Conservation (phyloP, 2,329 filamentous ascomycete species). For the Pseudogymnoascus sp. region DNA sequence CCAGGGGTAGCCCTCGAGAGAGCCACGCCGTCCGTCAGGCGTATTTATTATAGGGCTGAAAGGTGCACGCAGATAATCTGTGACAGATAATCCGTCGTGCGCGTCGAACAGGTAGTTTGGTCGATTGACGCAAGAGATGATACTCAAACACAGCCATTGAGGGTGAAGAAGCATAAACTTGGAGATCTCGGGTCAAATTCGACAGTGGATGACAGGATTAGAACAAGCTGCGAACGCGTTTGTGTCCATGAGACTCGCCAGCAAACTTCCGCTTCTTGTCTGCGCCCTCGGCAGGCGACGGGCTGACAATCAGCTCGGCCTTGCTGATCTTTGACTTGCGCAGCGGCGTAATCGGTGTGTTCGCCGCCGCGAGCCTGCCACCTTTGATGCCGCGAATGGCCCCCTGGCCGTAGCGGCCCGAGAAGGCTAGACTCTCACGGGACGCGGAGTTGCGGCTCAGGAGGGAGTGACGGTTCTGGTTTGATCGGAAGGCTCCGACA, state of each 20-base stretch:
- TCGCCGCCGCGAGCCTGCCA: constrained; percentile 58
- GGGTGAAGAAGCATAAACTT: not conserved
- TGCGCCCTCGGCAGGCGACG: constrained; percentile 17
- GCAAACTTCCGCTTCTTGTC: constrained; percentile 25
- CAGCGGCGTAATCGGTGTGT: constrained; percentile 60
- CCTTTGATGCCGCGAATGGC: constrained; percentile 57
- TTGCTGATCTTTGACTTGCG: constrained; percentile 36
- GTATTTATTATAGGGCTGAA: constrained; percentile 19
- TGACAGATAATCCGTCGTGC: constrained; percentile 8
- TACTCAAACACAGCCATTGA: not conserved
- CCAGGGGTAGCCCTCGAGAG: constrained; percentile 19
- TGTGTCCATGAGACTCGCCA: constrained; percentile 21
- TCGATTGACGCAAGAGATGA: constrained; percentile 2
- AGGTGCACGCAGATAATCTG: not conserved
- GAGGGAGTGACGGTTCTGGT: constrained; percentile 45
- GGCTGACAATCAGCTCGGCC: constrained; percentile 17
- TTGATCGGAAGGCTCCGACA: constrained; percentile 71
- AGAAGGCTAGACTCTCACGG: constrained; percentile 55
- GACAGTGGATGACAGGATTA: constrained; percentile 11
- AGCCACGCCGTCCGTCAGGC: constrained; percentile 22
- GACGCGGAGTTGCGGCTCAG: constrained; percentile 49
- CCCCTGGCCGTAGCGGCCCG: constrained; percentile 52
- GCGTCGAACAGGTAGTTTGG: constrained; percentile 5
- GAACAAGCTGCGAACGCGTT: constrained; percentile 23
- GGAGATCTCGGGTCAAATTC: not conserved